Conservation (phyloP, 805 yeast genomes). For the Tetrapisispora iriomotensis region DNA sequence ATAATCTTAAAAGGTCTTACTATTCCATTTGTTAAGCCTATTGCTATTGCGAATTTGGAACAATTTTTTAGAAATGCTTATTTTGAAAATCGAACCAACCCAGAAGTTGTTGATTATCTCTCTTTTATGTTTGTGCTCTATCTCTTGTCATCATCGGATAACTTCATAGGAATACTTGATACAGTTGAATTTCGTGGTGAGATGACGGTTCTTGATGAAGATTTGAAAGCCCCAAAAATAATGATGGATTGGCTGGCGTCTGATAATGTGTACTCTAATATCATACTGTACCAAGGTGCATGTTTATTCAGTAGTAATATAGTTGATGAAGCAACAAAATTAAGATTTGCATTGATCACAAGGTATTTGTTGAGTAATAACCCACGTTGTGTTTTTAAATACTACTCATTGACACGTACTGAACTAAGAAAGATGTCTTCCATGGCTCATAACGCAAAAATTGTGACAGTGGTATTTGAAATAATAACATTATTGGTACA, state of each 20-base stretch:
- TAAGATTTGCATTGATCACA: constrained; percentile 28
- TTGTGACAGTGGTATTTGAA: constrained; percentile 29
- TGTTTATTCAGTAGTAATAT: constrained; percentile 25
- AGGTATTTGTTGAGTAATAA: constrained; percentile 25
- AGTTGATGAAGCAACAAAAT: constrained; percentile 30
- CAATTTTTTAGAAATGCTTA: constrained; percentile 36
- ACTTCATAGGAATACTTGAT: constrained; percentile 27
- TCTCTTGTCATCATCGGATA: constrained; percentile 31
- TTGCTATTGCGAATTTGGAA: constrained; percentile 38
- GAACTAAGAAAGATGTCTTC: constrained; percentile 28
- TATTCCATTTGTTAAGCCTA: constrained; percentile 44
- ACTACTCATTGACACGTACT: constrained; percentile 24
- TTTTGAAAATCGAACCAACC: constrained; percentile 23
- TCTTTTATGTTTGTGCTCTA: constrained; percentile 30
- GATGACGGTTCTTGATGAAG: constrained; percentile 25
- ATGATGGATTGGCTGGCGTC: constrained; percentile 28
- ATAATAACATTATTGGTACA: constrained; percentile 24
- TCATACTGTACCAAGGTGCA: constrained; percentile 30
- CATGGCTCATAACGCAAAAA: constrained; percentile 23
- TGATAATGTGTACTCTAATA: constrained; percentile 23
- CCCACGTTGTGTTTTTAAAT: constrained; percentile 27
- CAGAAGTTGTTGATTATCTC: constrained; percentile 12
- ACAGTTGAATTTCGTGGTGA: constrained; percentile 31
- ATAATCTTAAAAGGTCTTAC: constrained; percentile 48
- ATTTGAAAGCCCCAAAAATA: constrained; percentile 31